Evolutionary conservation across 345 rosid species (phyloP).

Genomic region (Heritiera littoralis): DNA sequence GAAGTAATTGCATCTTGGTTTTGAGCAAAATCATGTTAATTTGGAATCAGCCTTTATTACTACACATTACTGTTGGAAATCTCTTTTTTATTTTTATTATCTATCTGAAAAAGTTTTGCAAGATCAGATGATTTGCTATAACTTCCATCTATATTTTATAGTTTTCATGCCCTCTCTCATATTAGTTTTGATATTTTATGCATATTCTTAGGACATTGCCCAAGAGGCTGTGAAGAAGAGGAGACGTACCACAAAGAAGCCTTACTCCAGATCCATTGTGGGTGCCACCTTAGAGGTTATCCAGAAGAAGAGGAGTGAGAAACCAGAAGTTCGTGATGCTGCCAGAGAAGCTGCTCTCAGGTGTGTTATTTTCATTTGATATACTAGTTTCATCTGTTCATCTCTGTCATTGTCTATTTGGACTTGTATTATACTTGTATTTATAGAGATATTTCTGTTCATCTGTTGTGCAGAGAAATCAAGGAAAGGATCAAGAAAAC

Average conservation of each 20-base stretch:
- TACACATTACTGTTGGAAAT: neutral
- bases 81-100: neutral
- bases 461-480: conserved; percentile 50
- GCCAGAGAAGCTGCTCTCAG: conserved; percentile 74
- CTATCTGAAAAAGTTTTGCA: neutral
- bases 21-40: neutral
- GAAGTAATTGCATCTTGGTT: neutral
- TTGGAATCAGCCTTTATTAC: neutral
- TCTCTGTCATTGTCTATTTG: neutral
- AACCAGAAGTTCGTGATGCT: conserved; percentile 81
- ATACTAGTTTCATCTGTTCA: neutral
- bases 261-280: conserved; percentile 74
- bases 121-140: neutral
- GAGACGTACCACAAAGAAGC: conserved; percentile 64
- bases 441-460: neutral
- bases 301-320: conserved; percentile 73
- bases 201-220: conserved; percentile 52
- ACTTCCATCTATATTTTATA: neutral
- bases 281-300: conserved; percentile 74
- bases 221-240: conserved; percentile 71
- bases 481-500: conserved; percentile 87
- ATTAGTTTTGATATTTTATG: neutral
- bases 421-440: too few relatives aligned
- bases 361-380: conserved; percentile 25
- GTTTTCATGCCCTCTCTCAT: neutral